A percentile compares a stretch with the other conserved stretches of the same genome.
These are phyloP conservation scores for Vitis rupestris DNA, from an alignment of 164 flowering plant genomes.

Conservation along the genomic window DNA sequence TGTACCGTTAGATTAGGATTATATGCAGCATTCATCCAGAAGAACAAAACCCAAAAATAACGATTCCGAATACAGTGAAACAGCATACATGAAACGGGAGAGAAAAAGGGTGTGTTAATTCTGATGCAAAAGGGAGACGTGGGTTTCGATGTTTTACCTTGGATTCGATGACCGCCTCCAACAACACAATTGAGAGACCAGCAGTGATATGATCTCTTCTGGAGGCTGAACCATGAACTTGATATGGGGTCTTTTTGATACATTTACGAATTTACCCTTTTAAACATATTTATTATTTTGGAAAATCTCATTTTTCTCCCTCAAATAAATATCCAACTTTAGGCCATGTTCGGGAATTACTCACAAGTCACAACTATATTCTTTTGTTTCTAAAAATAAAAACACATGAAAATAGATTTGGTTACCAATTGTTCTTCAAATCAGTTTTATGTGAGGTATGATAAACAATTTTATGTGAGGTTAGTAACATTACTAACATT, in stretches of 20 bases:
- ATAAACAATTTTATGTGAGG: too few species aligned
- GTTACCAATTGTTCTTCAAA: too few species aligned
- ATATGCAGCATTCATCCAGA: background rate
- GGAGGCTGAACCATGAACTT: background rate
- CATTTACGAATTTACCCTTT: background rate
- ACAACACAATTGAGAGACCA: background rate
- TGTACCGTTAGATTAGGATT: background rate
- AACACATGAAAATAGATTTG: too few species aligned
- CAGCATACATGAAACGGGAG: too few species aligned
- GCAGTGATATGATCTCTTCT: background rate
- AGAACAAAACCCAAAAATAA: background rate
- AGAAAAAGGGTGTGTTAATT: background rate
- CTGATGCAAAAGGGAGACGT: background rate
- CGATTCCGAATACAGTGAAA: too few species aligned
- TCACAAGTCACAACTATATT: too few species aligned
- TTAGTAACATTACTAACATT: too few species aligned
- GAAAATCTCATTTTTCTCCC: too few species aligned
- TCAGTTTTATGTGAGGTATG: too few species aligned
- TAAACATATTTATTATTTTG: background rate
- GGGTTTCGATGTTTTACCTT: background rate
- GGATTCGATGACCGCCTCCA: background rate
- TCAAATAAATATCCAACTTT: too few species aligned
- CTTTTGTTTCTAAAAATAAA: too few species aligned
- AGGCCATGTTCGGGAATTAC: too few species aligned
- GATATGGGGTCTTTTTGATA: background rate